Base-by-base conservation (phyloP, 2,329 filamentous ascomycete species). In the Aspergillus sp. region DNA sequence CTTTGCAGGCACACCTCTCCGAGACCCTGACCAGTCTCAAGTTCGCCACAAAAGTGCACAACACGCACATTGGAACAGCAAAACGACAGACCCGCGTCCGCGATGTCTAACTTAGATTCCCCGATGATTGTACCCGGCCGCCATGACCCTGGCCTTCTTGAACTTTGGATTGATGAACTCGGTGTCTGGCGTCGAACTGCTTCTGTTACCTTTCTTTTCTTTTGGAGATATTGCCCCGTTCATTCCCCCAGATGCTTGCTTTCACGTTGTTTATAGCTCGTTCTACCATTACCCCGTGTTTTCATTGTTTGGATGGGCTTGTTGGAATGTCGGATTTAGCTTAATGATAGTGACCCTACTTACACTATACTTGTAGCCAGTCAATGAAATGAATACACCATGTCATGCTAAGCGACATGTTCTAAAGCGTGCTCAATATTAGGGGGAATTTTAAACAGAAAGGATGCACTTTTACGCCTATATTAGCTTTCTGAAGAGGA, bases 11-110 rank as follows among this genome's bases (percentile, higher is more conserved):
- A 6, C 95, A 98, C 80, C 82, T 97, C 66, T 91, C 90, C 72
- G 95, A 99, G 83, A 97, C 93, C 3, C 82, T 97, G 74, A 97
- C 93, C 49, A 97, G 93, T 83, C 83, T 99, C 77, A 90, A 95
- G 72, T 99, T 99, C 78, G 95, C 95, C 17, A 96, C 92, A 38
- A 98, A 97, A 85, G 93, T 93, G 57, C 73, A 77, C 79, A 96
- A 96, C 74, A 96, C 93, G 28, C 92, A 96, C 69, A 96, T 97
- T 70, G 93, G 93, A 62, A 94, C 92, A 0, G 93, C 93, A 47
- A 96, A 77, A 66, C 73, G 75, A 56, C 77, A 79, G 64, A 68
- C 74, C 23, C 73, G 72, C 48, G 72, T 78, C 57, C 75, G 75
- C 55, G 76, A 78, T 65, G 62, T 52, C 67, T 75, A 70, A 68